Base-by-base conservation (phyloP, 805 yeast species). In the Metschnikowia aberdeeniae region DNA sequence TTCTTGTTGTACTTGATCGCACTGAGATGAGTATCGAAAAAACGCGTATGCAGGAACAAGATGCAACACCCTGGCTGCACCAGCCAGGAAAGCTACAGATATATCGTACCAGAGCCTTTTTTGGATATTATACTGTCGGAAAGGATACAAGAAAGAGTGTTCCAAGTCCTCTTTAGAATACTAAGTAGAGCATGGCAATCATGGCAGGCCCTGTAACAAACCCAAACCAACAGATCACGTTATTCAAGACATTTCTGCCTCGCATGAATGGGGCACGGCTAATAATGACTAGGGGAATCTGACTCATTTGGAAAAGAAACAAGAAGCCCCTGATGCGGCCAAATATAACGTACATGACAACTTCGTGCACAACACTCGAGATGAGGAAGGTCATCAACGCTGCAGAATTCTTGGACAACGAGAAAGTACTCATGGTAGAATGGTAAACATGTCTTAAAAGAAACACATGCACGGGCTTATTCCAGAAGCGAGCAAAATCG, bases 401-500 rank as follows among this genome's bases (percentile, higher is more conserved):
- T 0, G 98, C 97, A 38, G 75, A 72, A 1, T 58, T 47, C 59
- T 82, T 87, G 50, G 79, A 77, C 45, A 90, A 68, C 27, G 81
- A 73, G 44, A 89, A 72, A 0, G 89, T 82, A 53, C 93, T 81
- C 47, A 92, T 86, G 8, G 93, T 81, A 22, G 95, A 82, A 61
- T 90, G 97, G 63, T 93, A 95, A 2, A 93, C 98, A 61, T 95
- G 99, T 53, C 98, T 77, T 36, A 90, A 70, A 47, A 93, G 68
- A 55, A 93, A 93, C 58, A 81, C 78, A 62, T 93, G 97, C 19
- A 93, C 98, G 0, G 98, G 97, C 8, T 79, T 77, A 62, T 93
- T 93, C 99, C 99, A 95, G 50, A 86, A 81, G 52, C 97, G 75
- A 9, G 97, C 84, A 63, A 87, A 93, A 60, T 90, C 90, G 46